Evolutionary conservation across 768 basidiomycete species (phyloP).

Genomic region (Thelephora ganbajun): DNA sequence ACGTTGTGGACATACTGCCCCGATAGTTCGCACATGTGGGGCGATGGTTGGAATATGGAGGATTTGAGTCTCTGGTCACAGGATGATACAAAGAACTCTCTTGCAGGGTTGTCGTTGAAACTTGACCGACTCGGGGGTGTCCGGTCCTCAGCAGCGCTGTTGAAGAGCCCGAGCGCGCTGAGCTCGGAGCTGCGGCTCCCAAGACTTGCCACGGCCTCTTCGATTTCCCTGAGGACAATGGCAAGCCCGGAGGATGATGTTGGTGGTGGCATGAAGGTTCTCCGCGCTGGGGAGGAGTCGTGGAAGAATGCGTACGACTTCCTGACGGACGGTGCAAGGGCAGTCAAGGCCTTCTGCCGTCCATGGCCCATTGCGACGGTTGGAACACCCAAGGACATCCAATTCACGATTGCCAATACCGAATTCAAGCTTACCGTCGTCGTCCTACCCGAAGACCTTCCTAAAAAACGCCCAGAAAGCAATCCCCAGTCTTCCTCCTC

Average conservation of each 20-base stretch:
- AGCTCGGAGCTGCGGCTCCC: constrained; percentile 23
- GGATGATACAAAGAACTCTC: constrained; percentile 40
- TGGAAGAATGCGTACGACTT: constrained; percentile 50
- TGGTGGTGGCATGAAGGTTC: constrained; percentile 10
- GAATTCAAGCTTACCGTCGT: constrained; percentile 54
- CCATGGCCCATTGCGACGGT: constrained; percentile 72
- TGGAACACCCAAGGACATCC: constrained; percentile 48
- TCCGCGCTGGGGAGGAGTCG: constrained; percentile 6
- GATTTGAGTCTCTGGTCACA: constrained; percentile 81
- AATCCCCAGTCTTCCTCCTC: neutral
- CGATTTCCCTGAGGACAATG: constrained; percentile 24
- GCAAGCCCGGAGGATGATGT: constrained; percentile 6
- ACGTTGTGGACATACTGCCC: constrained; percentile 86
- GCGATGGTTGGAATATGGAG: constrained; percentile 95
- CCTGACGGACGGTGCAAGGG: constrained; percentile 76
- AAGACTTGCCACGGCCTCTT: constrained; percentile 17
- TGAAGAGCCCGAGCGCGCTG: constrained; percentile 20
- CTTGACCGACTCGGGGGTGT: constrained; percentile 10
- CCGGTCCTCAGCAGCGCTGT: constrained; percentile 1
- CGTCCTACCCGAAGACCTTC: constrained; percentile 46
- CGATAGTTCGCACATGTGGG: constrained; percentile 77
- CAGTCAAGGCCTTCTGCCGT: constrained; percentile 69
- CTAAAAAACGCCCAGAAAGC: constrained; percentile 1
- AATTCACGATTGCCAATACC: constrained; percentile 65
- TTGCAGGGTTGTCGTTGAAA: neutral